Conservation (phyloP, 2,329 filamentous ascomycete genomes). For the Ascochyta koolunga region DNA sequence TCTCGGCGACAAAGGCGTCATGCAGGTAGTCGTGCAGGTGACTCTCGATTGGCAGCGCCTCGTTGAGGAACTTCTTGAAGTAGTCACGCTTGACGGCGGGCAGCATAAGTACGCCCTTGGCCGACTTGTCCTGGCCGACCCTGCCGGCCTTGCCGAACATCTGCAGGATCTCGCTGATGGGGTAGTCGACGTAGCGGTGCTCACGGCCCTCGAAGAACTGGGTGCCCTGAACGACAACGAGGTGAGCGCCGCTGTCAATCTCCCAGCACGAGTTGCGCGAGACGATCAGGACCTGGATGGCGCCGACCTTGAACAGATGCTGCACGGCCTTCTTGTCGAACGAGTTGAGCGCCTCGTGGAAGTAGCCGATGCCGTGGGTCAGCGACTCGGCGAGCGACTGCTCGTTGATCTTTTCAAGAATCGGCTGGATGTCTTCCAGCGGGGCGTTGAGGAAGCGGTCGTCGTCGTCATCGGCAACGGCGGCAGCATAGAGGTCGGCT, state of each 20-base stretch:
- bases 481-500: slow-evolving; percentile 84
- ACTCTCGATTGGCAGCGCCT: slow-evolving; percentile 93
- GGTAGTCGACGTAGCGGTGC: slow-evolving; percentile 96
- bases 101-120: slow-evolving; percentile 94
- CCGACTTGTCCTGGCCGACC: slow-evolving; percentile 76
- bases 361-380: slow-evolving; percentile 94
- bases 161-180: slow-evolving; percentile 89
- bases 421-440: slow-evolving; percentile 77
- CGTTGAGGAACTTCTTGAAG: slow-evolving; percentile 98
- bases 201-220: slow-evolving; percentile 97
- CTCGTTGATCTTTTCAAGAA: slow-evolving; percentile 84
- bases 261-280: slow-evolving; percentile 96
- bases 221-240: slow-evolving; percentile 96
- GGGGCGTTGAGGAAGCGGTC: slow-evolving; percentile 91
- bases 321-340: slow-evolving; percentile 94
- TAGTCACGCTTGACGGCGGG: slow-evolving; percentile 94
- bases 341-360: slow-evolving; percentile 87
- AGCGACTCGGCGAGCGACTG: slow-evolving; percentile 85
- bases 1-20: slow-evolving; percentile 95
- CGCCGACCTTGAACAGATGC: slow-evolving; percentile 86
- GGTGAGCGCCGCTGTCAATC: slow-evolving; percentile 81
- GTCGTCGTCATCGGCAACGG: slow-evolving; percentile 86
- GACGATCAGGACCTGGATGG: slow-evolving; percentile 82
- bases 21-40: slow-evolving; percentile 90
- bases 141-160: slow-evolving; percentile 96